phyloP scores from a whole-genome alignment of 257 asterid genomes.

The Anisodus acutangulus region DNA sequence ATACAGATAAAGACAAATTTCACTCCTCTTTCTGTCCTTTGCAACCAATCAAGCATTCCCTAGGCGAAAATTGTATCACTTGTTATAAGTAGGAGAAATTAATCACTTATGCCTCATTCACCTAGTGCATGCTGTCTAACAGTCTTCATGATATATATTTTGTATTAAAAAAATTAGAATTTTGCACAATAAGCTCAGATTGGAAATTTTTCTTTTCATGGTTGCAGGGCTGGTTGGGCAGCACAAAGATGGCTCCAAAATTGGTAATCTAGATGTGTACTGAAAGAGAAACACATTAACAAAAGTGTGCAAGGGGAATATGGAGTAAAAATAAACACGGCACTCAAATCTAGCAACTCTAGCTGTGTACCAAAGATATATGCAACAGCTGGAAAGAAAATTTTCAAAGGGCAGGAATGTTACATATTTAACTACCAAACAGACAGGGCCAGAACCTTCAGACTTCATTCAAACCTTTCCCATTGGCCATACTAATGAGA shows the following conservation, averaged over 20 bases:
- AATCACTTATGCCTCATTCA: slow-evolving; percentile 1
- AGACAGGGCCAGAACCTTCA: neutral
- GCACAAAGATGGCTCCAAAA: neutral
- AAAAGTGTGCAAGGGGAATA: neutral
- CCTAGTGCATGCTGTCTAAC: neutral
- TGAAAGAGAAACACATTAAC: neutral
- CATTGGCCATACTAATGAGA: neutral
- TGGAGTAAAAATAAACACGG: neutral
- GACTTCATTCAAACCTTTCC: neutral
- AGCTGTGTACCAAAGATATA: neutral
- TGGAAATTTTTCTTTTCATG: neutral
- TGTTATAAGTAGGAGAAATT: neutral
- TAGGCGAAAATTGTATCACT: neutral
- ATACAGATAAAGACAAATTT: neutral
- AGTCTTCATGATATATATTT: neutral
- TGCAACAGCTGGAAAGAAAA: neutral
- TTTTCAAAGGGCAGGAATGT: neutral
- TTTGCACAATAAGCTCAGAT: neutral
- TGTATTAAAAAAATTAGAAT: neutral
- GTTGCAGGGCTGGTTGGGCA: neutral
- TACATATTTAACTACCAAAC: neutral
- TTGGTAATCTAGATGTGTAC: neutral
- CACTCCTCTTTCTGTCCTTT: neutral
- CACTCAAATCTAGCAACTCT: neutral
- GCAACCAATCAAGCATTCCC: neutral